phyloP scores from a whole-genome alignment of 805 yeast genomes.

The Candida piceae region DNA sequence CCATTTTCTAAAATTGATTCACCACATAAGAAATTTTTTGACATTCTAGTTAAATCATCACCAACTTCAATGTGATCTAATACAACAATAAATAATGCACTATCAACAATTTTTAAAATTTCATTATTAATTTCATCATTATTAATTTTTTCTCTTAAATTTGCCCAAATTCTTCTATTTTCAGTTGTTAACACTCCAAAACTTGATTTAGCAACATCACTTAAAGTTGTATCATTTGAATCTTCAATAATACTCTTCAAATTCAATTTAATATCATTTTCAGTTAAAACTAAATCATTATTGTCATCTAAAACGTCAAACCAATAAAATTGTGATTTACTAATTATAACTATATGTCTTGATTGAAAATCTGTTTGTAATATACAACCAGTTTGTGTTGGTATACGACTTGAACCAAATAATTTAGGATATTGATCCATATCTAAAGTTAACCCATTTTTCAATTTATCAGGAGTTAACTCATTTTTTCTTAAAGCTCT shows the following conservation, averaged over 20 bases:
- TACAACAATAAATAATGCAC: constrained; percentile 78
- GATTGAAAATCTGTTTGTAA: constrained; percentile 76
- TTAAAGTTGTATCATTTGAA: constrained; percentile 46
- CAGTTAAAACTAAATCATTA: constrained; percentile 67
- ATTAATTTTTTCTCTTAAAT: constrained; percentile 50
- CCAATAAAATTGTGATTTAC: constrained; percentile 91
- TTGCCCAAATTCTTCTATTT: constrained; percentile 84
- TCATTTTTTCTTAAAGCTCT: constrained; percentile 74
- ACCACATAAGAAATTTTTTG: constrained; percentile 87
- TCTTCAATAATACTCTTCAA: constrained; percentile 73
- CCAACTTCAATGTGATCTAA: constrained; percentile 69
- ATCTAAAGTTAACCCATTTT: constrained; percentile 61
- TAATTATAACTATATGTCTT: constrained; percentile 75
- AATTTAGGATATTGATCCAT: constrained; percentile 89
- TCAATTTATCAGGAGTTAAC: constrained; percentile 63
- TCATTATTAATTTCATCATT: constrained; percentile 53
- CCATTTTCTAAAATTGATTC: constrained; percentile 74
- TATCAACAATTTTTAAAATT: constrained; percentile 69
- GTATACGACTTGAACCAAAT: constrained; percentile 85
- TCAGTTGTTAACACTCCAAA: constrained; percentile 91
- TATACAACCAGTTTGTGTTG: constrained; percentile 75
- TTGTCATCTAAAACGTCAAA: constrained; percentile 80
- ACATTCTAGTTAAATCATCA: constrained; percentile 57
- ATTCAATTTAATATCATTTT: constrained; percentile 70
- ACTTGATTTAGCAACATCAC: constrained; percentile 67